Evolutionary conservation across 1,284 basidiomycete species (phyloP).

Genomic region (Papiliotrema terrestris): DNA sequence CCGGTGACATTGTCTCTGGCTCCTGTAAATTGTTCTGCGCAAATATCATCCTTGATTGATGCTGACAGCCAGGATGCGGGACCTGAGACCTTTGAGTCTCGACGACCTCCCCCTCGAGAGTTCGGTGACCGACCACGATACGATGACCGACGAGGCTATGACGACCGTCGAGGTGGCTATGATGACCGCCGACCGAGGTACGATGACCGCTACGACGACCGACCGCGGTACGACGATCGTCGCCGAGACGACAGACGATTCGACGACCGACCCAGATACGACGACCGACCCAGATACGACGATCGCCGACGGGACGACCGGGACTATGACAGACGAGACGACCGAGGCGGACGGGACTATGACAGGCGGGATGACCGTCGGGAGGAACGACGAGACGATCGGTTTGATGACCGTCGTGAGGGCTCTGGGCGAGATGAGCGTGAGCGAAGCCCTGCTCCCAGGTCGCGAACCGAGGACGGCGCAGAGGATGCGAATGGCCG

Average conservation of each 20-base stretch:
- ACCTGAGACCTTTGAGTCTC: not conserved
- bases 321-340: constrained; percentile 9
- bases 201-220: constrained; percentile 22
- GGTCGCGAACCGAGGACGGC: not conserved
- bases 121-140: constrained; percentile 23
- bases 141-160: constrained; percentile 15
- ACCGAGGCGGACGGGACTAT: constrained; percentile 3
- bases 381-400: constrained; percentile 1
- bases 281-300: constrained; percentile 11
- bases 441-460: not conserved
- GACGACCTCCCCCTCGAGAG: constrained; percentile 15
- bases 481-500: not conserved
- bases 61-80: not conserved
- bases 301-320: constrained; percentile 15
- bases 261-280: constrained; percentile 14
- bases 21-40: constrained; percentile 19
- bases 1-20: constrained; percentile 41
- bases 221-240: constrained; percentile 19
- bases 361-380: constrained; percentile 4
- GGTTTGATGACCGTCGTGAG: not conserved
- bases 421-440: not conserved
- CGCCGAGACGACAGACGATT: constrained; percentile 18
- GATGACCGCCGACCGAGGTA: constrained; percentile 24
- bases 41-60: not conserved
- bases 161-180: constrained; percentile 14